Base-by-base conservation (phyloP, 1,284 basidiomycete genomes). In the Megacollybia platyphylla region DNA sequence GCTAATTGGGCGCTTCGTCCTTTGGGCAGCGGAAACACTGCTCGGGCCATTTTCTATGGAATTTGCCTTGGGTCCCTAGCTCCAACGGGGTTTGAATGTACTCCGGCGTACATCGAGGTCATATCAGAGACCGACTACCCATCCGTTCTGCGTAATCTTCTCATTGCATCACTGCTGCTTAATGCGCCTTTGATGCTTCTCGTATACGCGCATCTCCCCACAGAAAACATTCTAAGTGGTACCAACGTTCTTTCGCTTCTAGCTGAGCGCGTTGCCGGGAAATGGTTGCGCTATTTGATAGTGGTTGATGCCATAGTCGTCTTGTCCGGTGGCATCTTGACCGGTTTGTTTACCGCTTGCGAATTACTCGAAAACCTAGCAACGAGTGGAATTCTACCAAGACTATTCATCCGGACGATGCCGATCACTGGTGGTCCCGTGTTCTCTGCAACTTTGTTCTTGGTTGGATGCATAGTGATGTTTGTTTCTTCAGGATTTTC, bases 81-180 rank as follows among this genome's bases (percentile, higher is more conserved):
- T 0, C 63, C 83, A 27, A 84, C 82, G 2, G 80, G 81, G 7
- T 71, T 77, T 49, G 76, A 79, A 65, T 78, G 77, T 78, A 68
- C 68, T 0, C 81, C 82, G 2, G 69, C 79, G 1, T 83, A 85
- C 52, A 63, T 76, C 15, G 67, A 75, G 9, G 65, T 69, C 40
- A 76, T 85, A 47, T 71, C 68, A 39, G 62, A 64, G 1, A 68
- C 67, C 0, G 55, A 64, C 27, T 78, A 76, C 49, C 70, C 77
- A 1, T 55, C 61, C 1, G 79, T 82, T 10, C 58, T 85, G 28
- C 62, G 77, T 37, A 83, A 80, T 51, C 56, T 83, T n/a, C 78
- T 83, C 49, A 52, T 68, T 34, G 69, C 76, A 4, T 70, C 70
- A 0, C 69, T 80, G 15, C 44, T 71, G 4, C 50, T 84, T 43